phyloP scores from a whole-genome alignment of 305 asterid species.

The Solanum chacoense region DNA sequence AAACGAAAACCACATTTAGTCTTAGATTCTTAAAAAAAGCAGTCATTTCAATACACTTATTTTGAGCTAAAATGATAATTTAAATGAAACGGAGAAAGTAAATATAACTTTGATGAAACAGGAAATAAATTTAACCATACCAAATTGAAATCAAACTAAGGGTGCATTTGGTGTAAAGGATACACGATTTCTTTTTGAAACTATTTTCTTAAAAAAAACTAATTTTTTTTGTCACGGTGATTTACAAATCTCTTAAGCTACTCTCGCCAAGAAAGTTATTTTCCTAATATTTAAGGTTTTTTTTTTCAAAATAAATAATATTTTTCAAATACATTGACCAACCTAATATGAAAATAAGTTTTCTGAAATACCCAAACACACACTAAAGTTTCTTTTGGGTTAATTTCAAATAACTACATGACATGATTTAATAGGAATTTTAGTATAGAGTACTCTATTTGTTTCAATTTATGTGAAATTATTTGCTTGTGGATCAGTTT shows the following conservation, averaged over 20 bases:
- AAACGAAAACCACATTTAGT: too few species aligned
- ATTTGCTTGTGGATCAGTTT: too few species aligned
- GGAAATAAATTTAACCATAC: neutral
- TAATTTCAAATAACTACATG: too few species aligned
- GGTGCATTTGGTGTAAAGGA: neutral
- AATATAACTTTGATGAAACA: neutral
- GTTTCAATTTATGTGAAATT: neutral
- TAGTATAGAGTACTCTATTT: neutral
- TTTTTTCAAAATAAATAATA: too few species aligned
- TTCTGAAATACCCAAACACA: neutral
- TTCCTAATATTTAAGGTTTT: neutral
- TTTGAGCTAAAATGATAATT: neutral
- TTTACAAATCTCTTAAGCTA: neutral
- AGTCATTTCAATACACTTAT: neutral
- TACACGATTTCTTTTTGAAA: neutral
- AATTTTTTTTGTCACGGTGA: neutral
- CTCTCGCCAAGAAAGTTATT: neutral
- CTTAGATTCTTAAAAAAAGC: too few species aligned
- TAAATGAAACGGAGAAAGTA: neutral
- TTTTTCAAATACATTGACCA: neutral
- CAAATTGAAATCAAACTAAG: neutral
- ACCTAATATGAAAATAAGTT: too few species aligned
- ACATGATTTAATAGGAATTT: neutral
- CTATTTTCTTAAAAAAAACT: neutral
- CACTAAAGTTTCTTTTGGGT: neutral